Evolutionary conservation across 2,329 filamentous ascomycete species (phyloP).

Genomic region (Dissoconium aciculare): DNA sequence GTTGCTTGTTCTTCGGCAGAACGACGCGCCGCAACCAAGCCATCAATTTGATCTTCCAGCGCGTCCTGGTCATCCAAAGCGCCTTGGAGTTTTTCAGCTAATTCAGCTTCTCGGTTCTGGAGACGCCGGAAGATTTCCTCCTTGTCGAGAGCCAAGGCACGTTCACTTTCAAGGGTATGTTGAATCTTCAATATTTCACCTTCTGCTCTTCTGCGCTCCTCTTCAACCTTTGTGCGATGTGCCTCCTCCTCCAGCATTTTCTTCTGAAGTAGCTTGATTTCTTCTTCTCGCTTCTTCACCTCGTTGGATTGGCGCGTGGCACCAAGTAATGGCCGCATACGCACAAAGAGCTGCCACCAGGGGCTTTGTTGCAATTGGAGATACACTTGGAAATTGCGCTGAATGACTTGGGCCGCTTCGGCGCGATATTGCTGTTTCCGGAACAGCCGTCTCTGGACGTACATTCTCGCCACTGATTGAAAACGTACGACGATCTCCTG

Average conservation of each 20-base stretch:
- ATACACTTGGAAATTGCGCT: slow-evolving; percentile 86
- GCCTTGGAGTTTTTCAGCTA: slow-evolving; percentile 82
- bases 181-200: slow-evolving; percentile 79
- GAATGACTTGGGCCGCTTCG: slow-evolving; percentile 87
- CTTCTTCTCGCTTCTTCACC: slow-evolving; percentile 87
- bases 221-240: slow-evolving; percentile 68
- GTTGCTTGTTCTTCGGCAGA: slow-evolving; percentile 74
- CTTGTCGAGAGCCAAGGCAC: slow-evolving; percentile 89
- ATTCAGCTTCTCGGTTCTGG: slow-evolving; percentile 75
- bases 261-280: slow-evolving; percentile 73
- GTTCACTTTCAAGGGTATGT: slow-evolving; percentile 87
- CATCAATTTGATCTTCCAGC: slow-evolving; percentile 84
- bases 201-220: slow-evolving; percentile 77
- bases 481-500: slow-evolving; percentile 87
- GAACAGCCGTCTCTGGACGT: slow-evolving; percentile 70
- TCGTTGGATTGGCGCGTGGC: slow-evolving; percentile 83
- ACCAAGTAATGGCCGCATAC: slow-evolving; percentile 89
- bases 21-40: slow-evolving; percentile 76
- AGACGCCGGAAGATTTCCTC: slow-evolving; percentile 98
- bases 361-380: slow-evolving; percentile 78
- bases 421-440: slow-evolving; percentile 89
- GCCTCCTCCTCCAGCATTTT: slow-evolving; percentile 65
- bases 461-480: slow-evolving; percentile 82
- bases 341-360: slow-evolving; percentile 92
- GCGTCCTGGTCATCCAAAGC: slow-evolving; percentile 89